Conservation (phyloP, 495 filamentous ascomycete genomes). For the Hypoxylon lenormandii region DNA sequence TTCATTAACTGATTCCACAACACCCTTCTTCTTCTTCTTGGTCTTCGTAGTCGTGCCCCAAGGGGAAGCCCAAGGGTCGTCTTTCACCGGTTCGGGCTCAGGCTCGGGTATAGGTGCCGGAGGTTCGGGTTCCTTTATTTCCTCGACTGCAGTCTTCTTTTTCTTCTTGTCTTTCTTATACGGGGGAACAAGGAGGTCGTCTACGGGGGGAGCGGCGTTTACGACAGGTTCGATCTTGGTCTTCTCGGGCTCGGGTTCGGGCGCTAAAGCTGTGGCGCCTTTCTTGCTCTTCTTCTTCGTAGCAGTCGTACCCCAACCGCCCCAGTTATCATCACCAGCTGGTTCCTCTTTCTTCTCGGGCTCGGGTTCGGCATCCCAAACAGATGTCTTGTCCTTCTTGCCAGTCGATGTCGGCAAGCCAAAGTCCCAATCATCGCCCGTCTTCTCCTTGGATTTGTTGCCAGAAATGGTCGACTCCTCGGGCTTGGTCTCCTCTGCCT, state of each 20-base stretch:
- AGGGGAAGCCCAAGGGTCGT: slow-evolving; percentile 21
- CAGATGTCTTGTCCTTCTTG: slow-evolving; percentile 53
- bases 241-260: slow-evolving; percentile 50
- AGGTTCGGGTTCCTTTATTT: slow-evolving; percentile 31
- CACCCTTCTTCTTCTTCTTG: slow-evolving; percentile 54
- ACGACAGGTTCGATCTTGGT: no score
- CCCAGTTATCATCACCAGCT: slow-evolving; percentile 48
- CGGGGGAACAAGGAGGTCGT: slow-evolving; percentile 51
- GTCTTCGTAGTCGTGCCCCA: slow-evolving; percentile 2
- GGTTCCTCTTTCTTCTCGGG: slow-evolving; percentile 49
- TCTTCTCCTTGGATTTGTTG: slow-evolving; percentile 48
- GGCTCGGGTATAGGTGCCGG: slow-evolving; percentile 38
- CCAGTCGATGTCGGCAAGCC: slow-evolving; percentile 6
- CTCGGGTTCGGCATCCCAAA: slow-evolving; percentile 45
- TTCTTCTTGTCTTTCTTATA: slow-evolving; percentile 50
- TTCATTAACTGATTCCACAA: slow-evolving; percentile 28
- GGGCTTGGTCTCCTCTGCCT: slow-evolving; percentile 46
- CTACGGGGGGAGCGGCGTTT: slow-evolving; percentile 44
- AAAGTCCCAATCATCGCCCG: slow-evolving; percentile 22
- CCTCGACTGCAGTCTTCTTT: slow-evolving; percentile 37
- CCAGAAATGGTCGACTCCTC: slow-evolving; percentile 36
- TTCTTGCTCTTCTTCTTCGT: slow-evolving; percentile 50
- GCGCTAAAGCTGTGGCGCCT: slow-evolving; percentile 36
- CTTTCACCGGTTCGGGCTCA: slow-evolving; percentile 33
- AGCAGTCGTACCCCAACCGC: slow-evolving; percentile 39